phyloP scores from a whole-genome alignment of 371 early-diverging fungal genomes.

The Lichtheimia ornata region DNA sequence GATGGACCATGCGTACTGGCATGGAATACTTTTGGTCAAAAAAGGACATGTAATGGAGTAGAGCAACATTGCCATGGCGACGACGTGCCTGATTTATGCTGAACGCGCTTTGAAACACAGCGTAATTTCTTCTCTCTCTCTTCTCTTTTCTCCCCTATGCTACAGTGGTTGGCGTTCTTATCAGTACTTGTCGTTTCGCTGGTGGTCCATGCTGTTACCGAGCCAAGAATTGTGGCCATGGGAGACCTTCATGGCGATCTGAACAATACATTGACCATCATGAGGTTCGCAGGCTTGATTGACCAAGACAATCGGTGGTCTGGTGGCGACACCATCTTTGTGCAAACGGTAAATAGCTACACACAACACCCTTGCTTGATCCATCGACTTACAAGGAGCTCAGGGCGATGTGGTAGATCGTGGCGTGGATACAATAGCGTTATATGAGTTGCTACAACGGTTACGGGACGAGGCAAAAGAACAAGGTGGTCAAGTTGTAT shows the following conservation, averaged over 20 bases:
- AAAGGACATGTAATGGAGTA: too few species aligned
- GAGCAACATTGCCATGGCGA: too few species aligned
- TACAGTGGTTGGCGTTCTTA: too few species aligned
- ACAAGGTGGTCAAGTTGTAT: constrained; percentile 62
- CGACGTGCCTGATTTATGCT: too few species aligned
- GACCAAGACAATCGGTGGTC: constrained; percentile 65
- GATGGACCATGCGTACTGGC: too few species aligned
- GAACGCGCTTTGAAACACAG: too few species aligned
- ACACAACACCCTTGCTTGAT: background rate
- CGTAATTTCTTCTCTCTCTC: too few species aligned
- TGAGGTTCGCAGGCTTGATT: constrained; percentile 63
- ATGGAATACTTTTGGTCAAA: too few species aligned
- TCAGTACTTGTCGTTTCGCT: too few species aligned
- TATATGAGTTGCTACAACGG: constrained; percentile 63
- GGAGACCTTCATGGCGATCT: constrained; percentile 83
- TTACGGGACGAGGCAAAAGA: constrained; percentile 59
- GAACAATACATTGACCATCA: constrained; percentile 52
- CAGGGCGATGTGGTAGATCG: constrained; percentile 79
- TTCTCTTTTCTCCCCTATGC: too few species aligned
- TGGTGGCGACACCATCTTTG: constrained; percentile 58
- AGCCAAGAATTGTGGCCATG: constrained; percentile 59
- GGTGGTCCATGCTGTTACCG: too few species aligned
- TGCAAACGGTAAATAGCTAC: constrained; percentile 41
- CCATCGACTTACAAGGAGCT: background rate
- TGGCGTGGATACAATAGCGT: constrained; percentile 69